phyloP scores from a whole-genome alignment of 139 green algal species.

The Chlorella sp. region DNA sequence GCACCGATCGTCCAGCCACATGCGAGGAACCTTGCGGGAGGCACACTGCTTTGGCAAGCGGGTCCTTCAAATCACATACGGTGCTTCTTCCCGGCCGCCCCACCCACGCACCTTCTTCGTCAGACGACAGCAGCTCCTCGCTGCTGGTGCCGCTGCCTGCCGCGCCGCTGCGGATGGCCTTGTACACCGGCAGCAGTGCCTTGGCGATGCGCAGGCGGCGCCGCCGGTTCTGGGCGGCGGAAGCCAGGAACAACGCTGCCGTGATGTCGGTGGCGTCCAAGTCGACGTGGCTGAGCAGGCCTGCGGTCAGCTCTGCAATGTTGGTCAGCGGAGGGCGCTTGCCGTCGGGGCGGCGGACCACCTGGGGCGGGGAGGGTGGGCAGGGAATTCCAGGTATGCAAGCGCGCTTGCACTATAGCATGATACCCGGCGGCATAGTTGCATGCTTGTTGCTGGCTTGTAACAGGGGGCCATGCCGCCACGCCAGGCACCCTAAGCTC shows the following conservation, averaged over 20 bases:
- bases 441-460: no score
- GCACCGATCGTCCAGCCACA: no score
- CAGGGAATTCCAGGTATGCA: neutral
- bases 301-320: constrained; percentile 53
- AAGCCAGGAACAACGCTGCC: constrained; percentile 41
- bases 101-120: neutral
- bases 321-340: constrained; percentile 47
- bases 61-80: no score
- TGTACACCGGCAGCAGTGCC: constrained; percentile 45
- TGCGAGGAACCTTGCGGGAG: no score
- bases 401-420: no score
- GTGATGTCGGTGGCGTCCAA: constrained; percentile 54
- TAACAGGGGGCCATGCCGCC: no score
- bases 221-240: constrained; percentile 47
- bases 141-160: neutral
- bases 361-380: neutral
- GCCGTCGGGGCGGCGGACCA: constrained; percentile 31
- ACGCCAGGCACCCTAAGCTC: neutral
- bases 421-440: no score
- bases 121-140: neutral
- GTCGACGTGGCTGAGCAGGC: constrained; percentile 46
- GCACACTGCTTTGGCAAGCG: no score
- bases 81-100: neutral
- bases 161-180: neutral
- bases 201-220: constrained; percentile 46